Base-by-base conservation (phyloP, 2,329 filamentous ascomycete genomes). In the Lachnellula cervina region DNA sequence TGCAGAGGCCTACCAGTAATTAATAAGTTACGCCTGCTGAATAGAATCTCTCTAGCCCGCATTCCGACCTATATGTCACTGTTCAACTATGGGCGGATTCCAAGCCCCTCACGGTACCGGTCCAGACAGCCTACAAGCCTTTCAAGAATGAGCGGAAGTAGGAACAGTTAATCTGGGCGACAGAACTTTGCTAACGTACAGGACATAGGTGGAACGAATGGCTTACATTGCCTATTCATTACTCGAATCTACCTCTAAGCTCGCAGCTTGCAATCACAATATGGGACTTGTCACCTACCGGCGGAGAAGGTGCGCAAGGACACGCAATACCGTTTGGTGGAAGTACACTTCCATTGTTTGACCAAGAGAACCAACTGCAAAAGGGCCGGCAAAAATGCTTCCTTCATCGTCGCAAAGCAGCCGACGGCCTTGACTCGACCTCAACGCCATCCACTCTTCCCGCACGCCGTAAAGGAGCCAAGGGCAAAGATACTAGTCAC, bases 31-130 rank as follows among this genome's bases (percentile, higher is more conserved):
- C 5, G 37, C 14, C 28, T 32, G 17, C 52, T 70, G 53, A 64
- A 71, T 67, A 55, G 68, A 57, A 51, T 43, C 57, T 54, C 34
- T 44, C 35, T 58, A 91, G 89, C 71, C 77, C 87, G 0, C 77
- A 87, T 69, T 97, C 91, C 25, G 94, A 99, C 70, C 85, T 99
- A 48, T 97, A 93, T 69, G 86, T 96, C 49, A 97, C 92, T 0
- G 88, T 87, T 8, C 94, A 97, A 72, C 81, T 97, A 66, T 99
- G 93, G 88, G 90, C 92, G 13, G 91, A 95, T 66, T 97, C 92
- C 28, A 99, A 99, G 71, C 91, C 93, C 37, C 76, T 99, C 63
- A 95, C 92, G 0, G 89, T 97, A 1, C 89, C 91, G 0, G 82
- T 95, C 11, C 93, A 97, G 71, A 99, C 94, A 2, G 82, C 90